Conservation (phyloP, 441 rosid genomes). For the Jatropha podagrica region DNA sequence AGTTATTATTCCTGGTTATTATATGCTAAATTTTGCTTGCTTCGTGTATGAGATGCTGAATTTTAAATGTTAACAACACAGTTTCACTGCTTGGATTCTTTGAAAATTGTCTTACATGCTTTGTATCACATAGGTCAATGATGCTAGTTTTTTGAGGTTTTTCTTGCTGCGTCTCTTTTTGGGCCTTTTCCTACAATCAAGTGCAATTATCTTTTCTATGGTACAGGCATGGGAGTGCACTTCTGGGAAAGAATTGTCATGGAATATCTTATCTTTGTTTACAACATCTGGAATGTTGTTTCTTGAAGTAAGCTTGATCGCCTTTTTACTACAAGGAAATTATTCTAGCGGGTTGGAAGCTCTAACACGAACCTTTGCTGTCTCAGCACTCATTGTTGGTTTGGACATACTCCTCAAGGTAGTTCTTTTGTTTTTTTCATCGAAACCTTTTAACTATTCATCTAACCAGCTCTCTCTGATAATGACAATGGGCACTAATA, state of each 20-base stretch:
- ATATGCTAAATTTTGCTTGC: constrained; percentile 2
- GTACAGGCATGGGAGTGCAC: constrained; percentile 87
- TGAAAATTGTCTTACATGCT: not conserved
- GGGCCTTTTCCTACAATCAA: not conserved
- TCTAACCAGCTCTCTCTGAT: constrained; percentile 1
- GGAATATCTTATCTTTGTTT: constrained; percentile 77
- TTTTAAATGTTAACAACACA: not conserved
- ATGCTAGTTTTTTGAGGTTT: not conserved
- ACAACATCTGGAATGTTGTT: constrained; percentile 92
- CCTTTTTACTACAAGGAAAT: constrained; percentile 88
- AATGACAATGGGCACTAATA: not conserved
- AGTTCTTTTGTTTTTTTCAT: constrained; percentile 16
- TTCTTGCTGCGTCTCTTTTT: not conserved
- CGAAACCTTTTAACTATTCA: not conserved
- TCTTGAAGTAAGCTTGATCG: constrained; percentile 93
- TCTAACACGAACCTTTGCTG: constrained; percentile 66
- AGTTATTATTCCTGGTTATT: not conserved
- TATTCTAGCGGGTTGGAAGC: constrained; percentile 77
- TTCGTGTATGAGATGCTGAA: not conserved
- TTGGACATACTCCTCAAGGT: constrained; percentile 92
- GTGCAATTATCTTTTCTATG: constrained; percentile 11
- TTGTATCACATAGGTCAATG: not conserved
- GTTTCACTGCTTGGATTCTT: not conserved
- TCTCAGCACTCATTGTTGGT: constrained; percentile 67
- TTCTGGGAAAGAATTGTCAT: constrained; percentile 63